These are phyloP conservation scores for Brassica cretica DNA, from an alignment of 345 rosid species.

Conservation along the genomic window DNA sequence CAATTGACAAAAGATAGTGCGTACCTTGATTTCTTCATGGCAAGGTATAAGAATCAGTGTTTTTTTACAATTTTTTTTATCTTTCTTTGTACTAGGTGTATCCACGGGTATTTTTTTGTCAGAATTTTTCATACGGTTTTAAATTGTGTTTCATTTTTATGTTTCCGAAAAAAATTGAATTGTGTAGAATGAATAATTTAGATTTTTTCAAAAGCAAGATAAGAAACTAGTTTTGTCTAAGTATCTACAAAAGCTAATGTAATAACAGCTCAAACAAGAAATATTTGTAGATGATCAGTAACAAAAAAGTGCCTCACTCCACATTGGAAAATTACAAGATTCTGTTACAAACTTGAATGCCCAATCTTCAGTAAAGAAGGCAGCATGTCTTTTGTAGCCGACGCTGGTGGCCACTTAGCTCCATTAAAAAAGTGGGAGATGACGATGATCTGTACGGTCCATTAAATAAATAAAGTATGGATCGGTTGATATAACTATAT, in stretches of 20 bases:
- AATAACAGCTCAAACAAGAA: not conserved
- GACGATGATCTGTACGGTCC: slow-evolving; percentile 31
- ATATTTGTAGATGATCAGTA: not conserved
- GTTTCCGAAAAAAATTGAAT: too few relatives aligned
- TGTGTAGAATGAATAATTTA: not conserved
- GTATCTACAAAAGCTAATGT: not conserved
- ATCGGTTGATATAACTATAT: not conserved
- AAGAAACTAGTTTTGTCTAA: not conserved
- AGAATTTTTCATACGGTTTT: too few relatives aligned
- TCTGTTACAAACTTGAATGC: not conserved
- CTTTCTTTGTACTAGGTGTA: not conserved
- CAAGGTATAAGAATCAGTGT: not conserved
- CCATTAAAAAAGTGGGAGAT: slow-evolving; percentile 29
- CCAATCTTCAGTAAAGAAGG: not conserved
- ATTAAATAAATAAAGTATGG: slow-evolving; percentile 1
- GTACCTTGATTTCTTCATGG: not conserved
- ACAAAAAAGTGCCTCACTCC: not conserved
- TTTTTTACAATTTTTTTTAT: not conserved
- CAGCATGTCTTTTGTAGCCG: slow-evolving; percentile 62
- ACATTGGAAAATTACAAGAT: not conserved
- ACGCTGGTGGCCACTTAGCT: slow-evolving; percentile 58
- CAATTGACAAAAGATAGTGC: not conserved
- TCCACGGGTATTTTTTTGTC: too few relatives aligned
- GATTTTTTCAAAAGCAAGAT: not conserved
- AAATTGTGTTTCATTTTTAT: too few relatives aligned